These are phyloP conservation scores for Dothistroma septosporum DNA, from an alignment of 2,329 filamentous ascomycete genomes.

Conservation along the genomic window DNA sequence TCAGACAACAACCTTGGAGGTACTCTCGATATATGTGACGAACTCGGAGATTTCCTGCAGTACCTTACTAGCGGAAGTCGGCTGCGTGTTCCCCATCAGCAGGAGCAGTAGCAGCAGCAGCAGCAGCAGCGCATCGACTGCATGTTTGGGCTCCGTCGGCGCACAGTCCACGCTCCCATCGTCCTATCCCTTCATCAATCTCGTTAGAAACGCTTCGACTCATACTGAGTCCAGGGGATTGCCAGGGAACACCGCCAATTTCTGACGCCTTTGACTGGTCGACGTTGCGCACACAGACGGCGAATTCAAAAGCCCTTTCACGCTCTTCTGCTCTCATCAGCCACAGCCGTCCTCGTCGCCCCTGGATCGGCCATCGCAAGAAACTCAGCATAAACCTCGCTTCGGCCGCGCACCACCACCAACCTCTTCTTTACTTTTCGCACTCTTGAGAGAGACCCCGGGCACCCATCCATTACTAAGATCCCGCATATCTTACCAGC, in stretches of 20 bases:
- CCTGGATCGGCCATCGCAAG: background rate
- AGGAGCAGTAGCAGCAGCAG: too few species aligned
- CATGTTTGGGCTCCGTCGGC: background rate
- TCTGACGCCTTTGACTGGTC: background rate
- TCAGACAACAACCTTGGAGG: background rate
- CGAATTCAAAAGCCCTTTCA: background rate
- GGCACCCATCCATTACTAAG: constrained; percentile 7
- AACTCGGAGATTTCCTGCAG: too few species aligned
- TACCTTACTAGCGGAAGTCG: too few species aligned
- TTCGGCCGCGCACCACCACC: background rate
- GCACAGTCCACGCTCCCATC: background rate
- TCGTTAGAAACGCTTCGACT: background rate
- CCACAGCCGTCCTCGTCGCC: background rate
- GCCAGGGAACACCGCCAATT: background rate
- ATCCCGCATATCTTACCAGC: background rate
- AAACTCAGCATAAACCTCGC: background rate
- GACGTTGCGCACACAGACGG: background rate
- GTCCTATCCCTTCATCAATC: background rate
- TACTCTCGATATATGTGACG: too few species aligned
- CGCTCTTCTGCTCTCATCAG: background rate
- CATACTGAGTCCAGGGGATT: background rate
- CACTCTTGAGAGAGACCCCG: constrained; percentile 3
- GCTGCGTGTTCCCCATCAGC: background rate
- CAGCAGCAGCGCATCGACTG: background rate
- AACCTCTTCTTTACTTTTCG: background rate